These are phyloP conservation scores for Musa troglodytarum DNA, from an alignment of 176 grass and related monocot genomes.

Conservation along the genomic window DNA sequence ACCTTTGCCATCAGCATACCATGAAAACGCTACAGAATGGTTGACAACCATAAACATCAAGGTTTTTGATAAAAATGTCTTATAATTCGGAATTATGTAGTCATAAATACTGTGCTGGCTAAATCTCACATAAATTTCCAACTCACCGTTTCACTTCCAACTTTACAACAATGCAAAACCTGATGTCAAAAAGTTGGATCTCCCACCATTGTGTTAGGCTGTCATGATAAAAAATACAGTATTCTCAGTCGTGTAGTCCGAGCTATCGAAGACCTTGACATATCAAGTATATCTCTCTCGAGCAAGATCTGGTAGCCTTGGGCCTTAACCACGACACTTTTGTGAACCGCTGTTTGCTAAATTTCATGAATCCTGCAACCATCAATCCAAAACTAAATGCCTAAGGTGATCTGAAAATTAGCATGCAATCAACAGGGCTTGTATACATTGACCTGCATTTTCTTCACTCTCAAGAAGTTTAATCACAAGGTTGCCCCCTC, in stretches of 20 bases:
- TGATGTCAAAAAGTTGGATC: not conserved
- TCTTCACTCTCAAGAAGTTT: slow-evolving; percentile 73
- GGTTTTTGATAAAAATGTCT: no score
- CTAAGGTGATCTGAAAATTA: not conserved
- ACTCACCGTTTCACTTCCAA: not conserved
- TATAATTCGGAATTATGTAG: not conserved
- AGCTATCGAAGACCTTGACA: slow-evolving; percentile 62
- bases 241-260: slow-evolving; percentile 14
- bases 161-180: not conserved
- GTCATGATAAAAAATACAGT: not conserved
- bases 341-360: slow-evolving; percentile 66
- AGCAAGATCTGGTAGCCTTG: slow-evolving; percentile 72
- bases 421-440: no score
- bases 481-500: slow-evolving; percentile 61
- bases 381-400: not conserved
- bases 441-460: slow-evolving; percentile 25
- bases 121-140: not conserved
- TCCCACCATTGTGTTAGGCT: no score
- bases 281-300: slow-evolving; percentile 87
- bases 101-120: not conserved
- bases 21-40: no score
- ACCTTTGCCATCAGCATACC: no score
- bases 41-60: no score
- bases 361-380: slow-evolving; percentile 63
- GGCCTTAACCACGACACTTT: slow-evolving; percentile 75